These are phyloP conservation scores for Desmodesmus armatus DNA, from an alignment of 139 green algal species.

Conservation along the genomic window DNA sequence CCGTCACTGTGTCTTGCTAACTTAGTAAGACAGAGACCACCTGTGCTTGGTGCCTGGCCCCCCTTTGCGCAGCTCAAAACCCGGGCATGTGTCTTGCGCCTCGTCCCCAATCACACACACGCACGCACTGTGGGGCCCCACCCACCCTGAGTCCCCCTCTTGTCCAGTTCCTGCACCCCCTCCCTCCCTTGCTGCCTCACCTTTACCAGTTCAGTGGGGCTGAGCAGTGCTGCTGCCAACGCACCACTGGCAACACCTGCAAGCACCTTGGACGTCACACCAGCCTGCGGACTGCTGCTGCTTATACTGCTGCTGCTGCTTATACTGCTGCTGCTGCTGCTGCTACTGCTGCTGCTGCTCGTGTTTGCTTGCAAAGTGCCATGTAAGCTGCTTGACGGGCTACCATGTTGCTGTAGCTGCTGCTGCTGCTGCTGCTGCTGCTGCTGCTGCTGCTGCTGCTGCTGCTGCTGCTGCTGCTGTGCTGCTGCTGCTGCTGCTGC, in stretches of 20 bases:
- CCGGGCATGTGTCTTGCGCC: no score
- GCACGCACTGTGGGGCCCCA: no score
- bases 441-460: neutral
- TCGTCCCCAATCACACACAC: no score
- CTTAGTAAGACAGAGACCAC: no score
- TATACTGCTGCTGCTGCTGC: slow-evolving; percentile 11
- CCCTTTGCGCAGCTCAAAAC: no score
- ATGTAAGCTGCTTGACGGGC: slow-evolving; percentile 25
- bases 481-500: neutral
- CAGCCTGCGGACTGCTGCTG: neutral
- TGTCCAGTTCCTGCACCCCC: no score
- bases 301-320: slow-evolving; percentile 28
- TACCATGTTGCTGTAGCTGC: slow-evolving; percentile 8
- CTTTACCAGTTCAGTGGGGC: slow-evolving; percentile 89
- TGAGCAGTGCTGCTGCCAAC: slow-evolving; percentile 78
- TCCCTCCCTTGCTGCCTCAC: no score
- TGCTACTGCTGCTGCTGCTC: slow-evolving; percentile 8
- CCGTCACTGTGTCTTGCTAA: no score
- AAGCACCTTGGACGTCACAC: slow-evolving; percentile 65
- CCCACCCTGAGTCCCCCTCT: no score
- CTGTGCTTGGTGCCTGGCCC: no score
- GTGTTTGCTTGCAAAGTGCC: no score
- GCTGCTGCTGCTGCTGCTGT: neutral
- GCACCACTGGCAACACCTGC: slow-evolving; percentile 77
- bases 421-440: slow-evolving; percentile 19